Base-by-base conservation (phyloP, 176 grass and related monocot genomes). In the Carex myosuroides region DNA sequence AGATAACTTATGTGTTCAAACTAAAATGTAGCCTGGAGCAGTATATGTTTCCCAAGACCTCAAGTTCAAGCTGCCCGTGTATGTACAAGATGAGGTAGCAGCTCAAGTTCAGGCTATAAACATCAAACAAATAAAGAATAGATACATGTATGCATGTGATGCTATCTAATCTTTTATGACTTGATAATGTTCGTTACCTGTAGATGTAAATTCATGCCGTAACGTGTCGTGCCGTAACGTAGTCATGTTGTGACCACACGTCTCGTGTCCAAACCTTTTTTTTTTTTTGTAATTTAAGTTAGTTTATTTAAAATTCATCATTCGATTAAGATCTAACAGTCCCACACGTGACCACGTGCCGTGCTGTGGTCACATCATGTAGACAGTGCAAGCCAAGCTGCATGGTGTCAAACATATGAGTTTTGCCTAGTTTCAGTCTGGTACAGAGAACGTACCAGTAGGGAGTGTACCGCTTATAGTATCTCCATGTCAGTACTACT, bases 1-100 rank as follows among this genome's bases (percentile, higher is more conserved):
- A 48, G 9, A 48, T 76, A 76, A 76, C 13, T 29, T 56, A 0
- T 76, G 21, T 76, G 22, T 29, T 76, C 1, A 76, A 3, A 76
- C 9, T 56, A 12, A 30, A 76, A 13, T 6, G 39, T 78, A 97
- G 88, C 94, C 94, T 68, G 87, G 92, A 18, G 85, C 83, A 13
- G 64, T 92, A 64, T 92, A 89, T 81, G 85, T 84, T 68, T 78
- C 88, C 57, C 90, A 88, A 68, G 84, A 81, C 0, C 83, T 97
- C 17, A 91, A 77, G 69, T 97, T 97, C 58, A 88, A 54, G 22
- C 76, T 83, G 13, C 92, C 94, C 0, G 88, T 92, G 81, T 91
- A 91, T 69, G 32, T 97, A 44, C 88, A 81, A 32, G 85, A 92
- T 2, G 87, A 89, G 60, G 85, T 92, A 48, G 21, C 89, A 29